Conservation (phyloP, 2,329 filamentous ascomycete species). For the Aspergillaceae sp. region DNA sequence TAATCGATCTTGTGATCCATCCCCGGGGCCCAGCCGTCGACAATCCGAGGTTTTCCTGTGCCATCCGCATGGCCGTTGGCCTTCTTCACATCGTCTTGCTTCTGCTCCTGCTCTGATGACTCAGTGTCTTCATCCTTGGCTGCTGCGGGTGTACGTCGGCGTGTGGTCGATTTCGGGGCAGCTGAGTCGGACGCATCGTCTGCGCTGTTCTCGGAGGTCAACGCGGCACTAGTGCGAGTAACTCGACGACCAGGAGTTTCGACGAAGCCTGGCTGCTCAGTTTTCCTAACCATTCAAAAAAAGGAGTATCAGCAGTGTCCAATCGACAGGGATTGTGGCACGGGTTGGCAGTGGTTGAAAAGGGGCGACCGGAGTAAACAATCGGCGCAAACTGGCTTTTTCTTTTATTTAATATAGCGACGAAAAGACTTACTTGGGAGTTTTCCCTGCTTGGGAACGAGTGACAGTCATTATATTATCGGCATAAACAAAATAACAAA, state of each 20-base stretch:
- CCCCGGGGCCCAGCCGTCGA: slow-evolving; percentile 36
- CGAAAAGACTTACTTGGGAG: slow-evolving; percentile 38
- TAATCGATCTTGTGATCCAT: slow-evolving; percentile 37
- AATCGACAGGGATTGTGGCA: neutral
- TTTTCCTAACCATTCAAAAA: slow-evolving; percentile 37
- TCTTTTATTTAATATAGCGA: neutral
- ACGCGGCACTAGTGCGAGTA: slow-evolving; percentile 35
- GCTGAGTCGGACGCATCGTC: slow-evolving; percentile 22
- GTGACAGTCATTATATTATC: slow-evolving; percentile 37
- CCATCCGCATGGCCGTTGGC: slow-evolving; percentile 12
- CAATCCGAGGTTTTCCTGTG: slow-evolving; percentile 20
- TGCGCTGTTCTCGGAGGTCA: slow-evolving; percentile 23
- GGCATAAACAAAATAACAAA: neutral
- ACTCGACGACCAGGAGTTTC: slow-evolving; percentile 42
- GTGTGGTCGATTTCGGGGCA: slow-evolving; percentile 19
- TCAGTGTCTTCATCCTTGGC: slow-evolving; percentile 18
- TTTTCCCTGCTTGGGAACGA: slow-evolving; percentile 45
- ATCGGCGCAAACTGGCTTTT: slow-evolving; percentile 3
- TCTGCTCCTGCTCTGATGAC: slow-evolving; percentile 3
- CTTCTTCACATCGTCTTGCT: slow-evolving; percentile 17
- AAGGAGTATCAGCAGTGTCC: neutral
- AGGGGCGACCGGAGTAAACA: slow-evolving; percentile 7
- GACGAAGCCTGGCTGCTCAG: slow-evolving; percentile 43
- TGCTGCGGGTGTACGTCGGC: slow-evolving; percentile 22
- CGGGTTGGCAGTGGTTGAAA: neutral